phyloP scores from a whole-genome alignment of 441 rosid genomes.

The Capsella rubella region DNA sequence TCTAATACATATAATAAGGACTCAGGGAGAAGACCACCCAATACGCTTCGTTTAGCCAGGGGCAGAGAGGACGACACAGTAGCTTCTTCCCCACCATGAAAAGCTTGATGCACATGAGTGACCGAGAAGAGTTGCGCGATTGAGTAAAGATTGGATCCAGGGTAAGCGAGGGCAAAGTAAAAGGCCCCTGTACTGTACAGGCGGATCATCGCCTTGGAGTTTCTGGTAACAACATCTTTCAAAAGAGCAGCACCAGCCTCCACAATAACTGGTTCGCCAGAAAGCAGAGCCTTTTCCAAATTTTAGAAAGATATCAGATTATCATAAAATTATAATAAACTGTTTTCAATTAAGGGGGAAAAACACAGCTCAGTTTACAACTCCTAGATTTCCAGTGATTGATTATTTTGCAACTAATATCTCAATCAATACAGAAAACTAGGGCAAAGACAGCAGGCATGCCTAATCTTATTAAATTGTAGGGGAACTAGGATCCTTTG shows the following conservation, averaged over 20 bases:
- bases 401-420: slow-evolving; percentile 8
- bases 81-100: slow-evolving; percentile 99
- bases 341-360: background rate
- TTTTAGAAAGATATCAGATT: slow-evolving; percentile 23
- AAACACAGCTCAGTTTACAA: slow-evolving; percentile 15
- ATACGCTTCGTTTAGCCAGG: slow-evolving; percentile 96
- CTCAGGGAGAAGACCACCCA: slow-evolving; percentile 99
- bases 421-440: slow-evolving; percentile 2
- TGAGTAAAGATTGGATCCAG: slow-evolving; percentile 95
- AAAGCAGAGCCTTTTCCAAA: slow-evolving; percentile 82
- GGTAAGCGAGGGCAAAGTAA: slow-evolving; percentile 96
- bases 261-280: slow-evolving; percentile 97
- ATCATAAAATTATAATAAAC: background rate
- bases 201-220: slow-evolving; percentile 98
- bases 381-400: background rate
- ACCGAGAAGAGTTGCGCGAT: slow-evolving; percentile 94
- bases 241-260: slow-evolving; percentile 95
- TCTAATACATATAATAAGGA: slow-evolving; percentile 97
- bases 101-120: slow-evolving; percentile 99
- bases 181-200: slow-evolving; percentile 99
- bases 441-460: slow-evolving; percentile 21
- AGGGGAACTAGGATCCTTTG: slow-evolving; percentile 9
- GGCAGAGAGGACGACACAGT: slow-evolving; percentile 98
- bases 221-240: slow-evolving; percentile 97
- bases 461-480: slow-evolving; percentile 6